Conservation (phyloP, 768 basidiomycete species). For the Panaeolus papilionaceus region DNA sequence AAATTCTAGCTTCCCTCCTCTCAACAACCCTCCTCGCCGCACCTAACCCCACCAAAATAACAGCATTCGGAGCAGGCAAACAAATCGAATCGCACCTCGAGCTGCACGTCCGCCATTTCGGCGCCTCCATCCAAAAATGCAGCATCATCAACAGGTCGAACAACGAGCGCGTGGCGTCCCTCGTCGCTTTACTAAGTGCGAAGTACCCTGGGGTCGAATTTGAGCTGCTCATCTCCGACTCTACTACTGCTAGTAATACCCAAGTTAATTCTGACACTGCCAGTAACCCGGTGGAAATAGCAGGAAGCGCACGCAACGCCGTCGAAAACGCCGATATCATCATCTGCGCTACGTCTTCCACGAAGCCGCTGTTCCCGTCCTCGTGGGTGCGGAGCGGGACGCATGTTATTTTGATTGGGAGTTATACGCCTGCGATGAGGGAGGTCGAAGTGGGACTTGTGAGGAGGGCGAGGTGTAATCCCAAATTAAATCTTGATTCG, state of each 20-base stretch:
- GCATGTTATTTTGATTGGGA: constrained; percentile 81
- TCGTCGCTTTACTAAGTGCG: constrained; percentile 35
- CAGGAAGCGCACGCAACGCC: constrained; percentile 27
- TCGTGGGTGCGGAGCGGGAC: constrained; percentile 65
- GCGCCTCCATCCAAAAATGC: constrained; percentile 53
- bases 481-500: no score
- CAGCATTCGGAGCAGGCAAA: constrained; percentile 77
- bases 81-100: constrained; percentile 72
- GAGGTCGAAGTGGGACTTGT: constrained; percentile 68
- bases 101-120: constrained; percentile 62
- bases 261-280: no score
- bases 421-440: constrained; percentile 81
- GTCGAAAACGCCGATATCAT: constrained; percentile 60
- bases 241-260: neutral
- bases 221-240: constrained; percentile 25
- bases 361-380: constrained; percentile 71
- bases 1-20: constrained; percentile 64
- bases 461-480: no score
- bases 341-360: constrained; percentile 81
- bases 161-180: constrained; percentile 51
- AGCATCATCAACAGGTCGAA: constrained; percentile 68
- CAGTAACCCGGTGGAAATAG: no score
- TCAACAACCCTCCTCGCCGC: constrained; percentile 62
- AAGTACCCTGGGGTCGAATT: constrained; percentile 35
- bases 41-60: constrained; percentile 46